Base-by-base conservation (phyloP, 805 yeast species). In the Sugiyamaella mastotermitis region DNA sequence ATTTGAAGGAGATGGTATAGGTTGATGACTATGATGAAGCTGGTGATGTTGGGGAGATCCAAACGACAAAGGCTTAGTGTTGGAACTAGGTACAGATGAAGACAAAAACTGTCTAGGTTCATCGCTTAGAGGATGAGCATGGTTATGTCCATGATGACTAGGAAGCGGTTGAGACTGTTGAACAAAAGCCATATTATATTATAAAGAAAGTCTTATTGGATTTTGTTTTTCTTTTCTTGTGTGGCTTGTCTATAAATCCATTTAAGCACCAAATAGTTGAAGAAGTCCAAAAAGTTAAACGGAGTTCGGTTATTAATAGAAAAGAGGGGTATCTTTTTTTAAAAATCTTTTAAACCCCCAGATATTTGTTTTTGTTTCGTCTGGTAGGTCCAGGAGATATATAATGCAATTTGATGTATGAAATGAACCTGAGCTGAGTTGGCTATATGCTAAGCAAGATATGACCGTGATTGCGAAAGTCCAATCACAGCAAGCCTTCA, bases 171-270 rank as follows among this genome's bases (percentile, higher is more conserved):
- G 30, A 6, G 27, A 21, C 28, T 35, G 38, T 20, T 35, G 31
- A 11, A 35, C 32, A 20, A 25, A 35, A 11, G 38, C 38, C 38
- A 35, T 35, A n/a, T 10, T 23, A 23, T 10, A 23, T 10, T 23
- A 23, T n/a, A 10, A 23, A 23, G 10, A 23, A 23, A 23, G 10
- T 23, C 10, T n/a, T n/a, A 23, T 10, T n/a, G n/a, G n/a, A 23
- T 23, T 23, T n/a, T n/a, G n/a, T 10, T n/a, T 23, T 23, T n/a
- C n/a, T n/a, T 23, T 23, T 23, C 26, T 23, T 23, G 11, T n/a
- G 10, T n/a, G 10, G 10, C 26, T 10, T 23, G n/a, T 10, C 26
- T 23, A 10, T n/a, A 23, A 23, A 10, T 10, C n/a, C 26, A 23
- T n/a, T 23, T 23, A 23, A 23, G 10, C n/a, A 23, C n/a, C n/a